Evolutionary conservation across 331 rosid genomes (phyloP).

Genomic region (Quercus lobata): DNA sequence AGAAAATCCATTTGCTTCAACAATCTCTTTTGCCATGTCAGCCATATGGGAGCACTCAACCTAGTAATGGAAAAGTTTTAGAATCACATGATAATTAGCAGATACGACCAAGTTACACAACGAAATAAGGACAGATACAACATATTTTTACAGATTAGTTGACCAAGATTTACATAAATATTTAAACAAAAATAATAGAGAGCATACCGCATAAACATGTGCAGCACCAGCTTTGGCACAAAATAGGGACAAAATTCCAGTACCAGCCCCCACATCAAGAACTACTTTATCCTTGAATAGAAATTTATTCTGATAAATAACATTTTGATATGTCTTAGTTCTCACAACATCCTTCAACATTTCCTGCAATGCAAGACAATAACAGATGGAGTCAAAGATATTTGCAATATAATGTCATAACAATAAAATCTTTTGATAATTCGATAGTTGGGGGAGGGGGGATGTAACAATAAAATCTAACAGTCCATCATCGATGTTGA

Average conservation of each 20-base stretch:
- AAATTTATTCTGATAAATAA: slow-evolving; percentile 89
- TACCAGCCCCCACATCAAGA: slow-evolving; percentile 99
- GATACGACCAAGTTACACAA: neutral
- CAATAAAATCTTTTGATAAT: neutral
- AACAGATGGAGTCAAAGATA: neutral
- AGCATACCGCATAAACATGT: slow-evolving; percentile 88
- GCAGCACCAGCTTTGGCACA: slow-evolving; percentile 97
- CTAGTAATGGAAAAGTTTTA: slow-evolving; percentile 30
- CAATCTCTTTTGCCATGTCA: slow-evolving; percentile 91
- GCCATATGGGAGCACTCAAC: slow-evolving; percentile 99
- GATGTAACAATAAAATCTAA: neutral
- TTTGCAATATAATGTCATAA: slow-evolving; percentile 2
- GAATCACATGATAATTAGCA: neutral
- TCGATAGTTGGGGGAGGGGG: no score
- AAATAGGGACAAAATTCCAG: slow-evolving; percentile 92
- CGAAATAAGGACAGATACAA: neutral
- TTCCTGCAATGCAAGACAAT: slow-evolving; percentile 55
- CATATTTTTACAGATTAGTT: neutral
- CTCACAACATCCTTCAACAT: slow-evolving; percentile 97
- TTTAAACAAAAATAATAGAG: neutral
- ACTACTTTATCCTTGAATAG: slow-evolving; percentile 79
- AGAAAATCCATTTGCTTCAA: slow-evolving; percentile 79
- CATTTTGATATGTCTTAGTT: slow-evolving; percentile 93
- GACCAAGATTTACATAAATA: neutral
- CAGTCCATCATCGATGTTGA: slow-evolving; percentile 21